Evolutionary conservation across 768 basidiomycete species (phyloP).

Genomic region (Termitomyces sp.): DNA sequence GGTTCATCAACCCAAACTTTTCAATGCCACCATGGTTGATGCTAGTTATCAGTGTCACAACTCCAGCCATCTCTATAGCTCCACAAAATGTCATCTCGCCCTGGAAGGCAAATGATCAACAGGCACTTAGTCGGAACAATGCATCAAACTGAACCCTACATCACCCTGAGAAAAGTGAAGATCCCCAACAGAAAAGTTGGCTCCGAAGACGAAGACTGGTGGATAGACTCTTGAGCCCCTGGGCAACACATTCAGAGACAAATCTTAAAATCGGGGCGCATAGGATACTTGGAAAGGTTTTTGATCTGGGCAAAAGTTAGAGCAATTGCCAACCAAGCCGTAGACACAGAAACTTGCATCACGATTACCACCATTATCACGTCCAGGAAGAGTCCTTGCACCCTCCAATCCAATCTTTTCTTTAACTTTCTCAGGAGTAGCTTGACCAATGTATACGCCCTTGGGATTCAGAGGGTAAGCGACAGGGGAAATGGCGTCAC

Average conservation of each 20-base stretch:
- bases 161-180: slow-evolving; percentile 81
- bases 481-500: slow-evolving; percentile 54
- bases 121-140: slow-evolving; percentile 4
- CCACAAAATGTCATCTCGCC: slow-evolving; percentile 76
- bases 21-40: slow-evolving; percentile 74
- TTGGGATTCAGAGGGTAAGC: slow-evolving; percentile 60
- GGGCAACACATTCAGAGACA: background rate
- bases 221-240: slow-evolving; percentile 73
- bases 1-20: slow-evolving; percentile 71
- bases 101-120: slow-evolving; percentile 24
- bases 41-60: slow-evolving; percentile 68
- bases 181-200: slow-evolving; percentile 76
- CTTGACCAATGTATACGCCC: slow-evolving; percentile 71
- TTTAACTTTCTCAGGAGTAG: slow-evolving; percentile 40
- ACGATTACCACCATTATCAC: slow-evolving; percentile 81
- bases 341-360: slow-evolving; percentile 41
- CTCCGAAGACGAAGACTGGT: slow-evolving; percentile 74
- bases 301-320: slow-evolving; percentile 50
- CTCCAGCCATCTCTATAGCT: slow-evolving; percentile 78
- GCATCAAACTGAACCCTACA: slow-evolving; percentile 25
- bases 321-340: too few relatives aligned
- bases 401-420: slow-evolving; percentile 62
- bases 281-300: slow-evolving; percentile 56
- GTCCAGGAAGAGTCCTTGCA: slow-evolving; percentile 69
- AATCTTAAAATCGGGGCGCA: background rate